phyloP scores from a whole-genome alignment of 192 early-diverging fungal species.

The Backusella macrospora region DNA sequence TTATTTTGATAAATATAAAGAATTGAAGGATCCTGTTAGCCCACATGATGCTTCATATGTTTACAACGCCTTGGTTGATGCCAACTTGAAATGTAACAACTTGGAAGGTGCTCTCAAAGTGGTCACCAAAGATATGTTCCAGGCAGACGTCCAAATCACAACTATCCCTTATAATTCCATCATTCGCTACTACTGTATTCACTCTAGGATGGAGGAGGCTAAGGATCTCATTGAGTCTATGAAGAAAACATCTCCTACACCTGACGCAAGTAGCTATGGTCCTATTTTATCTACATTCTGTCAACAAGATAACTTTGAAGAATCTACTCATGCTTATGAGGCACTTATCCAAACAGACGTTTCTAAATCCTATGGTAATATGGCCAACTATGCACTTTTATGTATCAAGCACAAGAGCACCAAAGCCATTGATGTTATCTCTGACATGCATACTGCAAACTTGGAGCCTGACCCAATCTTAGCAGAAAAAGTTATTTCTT shows the following conservation, averaged over 20 bases:
- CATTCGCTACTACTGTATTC: conserved; percentile 39
- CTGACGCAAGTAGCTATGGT: conserved; percentile 44
- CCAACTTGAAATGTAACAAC: conserved; percentile 37
- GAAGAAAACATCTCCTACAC: conserved; percentile 24
- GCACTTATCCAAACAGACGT: conserved; percentile 34
- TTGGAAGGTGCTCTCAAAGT: conserved; percentile 33
- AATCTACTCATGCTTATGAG: conserved; percentile 27
- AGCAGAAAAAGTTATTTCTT: conserved; percentile 21
- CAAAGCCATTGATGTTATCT: conserved; percentile 23
- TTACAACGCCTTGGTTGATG: conserved; percentile 41
- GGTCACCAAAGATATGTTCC: conserved; percentile 33
- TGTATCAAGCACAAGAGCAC: conserved; percentile 19
- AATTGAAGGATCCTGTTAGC: conserved; percentile 3
- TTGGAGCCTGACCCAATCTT: conserved; percentile 36
- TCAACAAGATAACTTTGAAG: conserved; percentile 18
- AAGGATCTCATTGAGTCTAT: conserved; percentile 24
- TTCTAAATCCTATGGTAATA: conserved; percentile 37
- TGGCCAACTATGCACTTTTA: conserved; percentile 37
- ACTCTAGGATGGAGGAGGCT: conserved; percentile 22
- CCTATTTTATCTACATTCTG: conserved; percentile 33
- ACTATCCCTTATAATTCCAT: conserved; percentile 40
- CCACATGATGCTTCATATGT: conserved; percentile 37
- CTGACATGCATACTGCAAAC: conserved; percentile 29
- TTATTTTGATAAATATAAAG: conserved; percentile 35
- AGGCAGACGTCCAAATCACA: conserved; percentile 32